phyloP scores from a whole-genome alignment of 225 moss, liverwort and hornwort species.

The Asterella californica region DNA sequence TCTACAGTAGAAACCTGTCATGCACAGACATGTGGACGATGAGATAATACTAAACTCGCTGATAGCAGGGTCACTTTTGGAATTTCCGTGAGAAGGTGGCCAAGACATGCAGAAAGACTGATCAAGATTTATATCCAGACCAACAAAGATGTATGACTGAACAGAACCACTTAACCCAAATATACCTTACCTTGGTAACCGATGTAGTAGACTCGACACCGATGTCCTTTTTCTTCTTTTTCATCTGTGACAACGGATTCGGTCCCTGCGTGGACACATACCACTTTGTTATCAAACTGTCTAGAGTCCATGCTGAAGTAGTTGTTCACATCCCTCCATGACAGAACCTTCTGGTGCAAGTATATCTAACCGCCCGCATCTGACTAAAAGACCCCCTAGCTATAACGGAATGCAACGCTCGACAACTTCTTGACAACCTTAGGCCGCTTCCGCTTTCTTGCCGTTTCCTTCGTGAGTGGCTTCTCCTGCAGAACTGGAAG shows the following conservation, averaged over 20 bases:
- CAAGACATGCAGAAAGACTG: neutral
- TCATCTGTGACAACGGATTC: constrained; percentile 45
- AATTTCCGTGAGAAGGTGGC: neutral
- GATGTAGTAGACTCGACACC: neutral
- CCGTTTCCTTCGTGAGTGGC: constrained; percentile 6
- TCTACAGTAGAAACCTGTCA: constrained; percentile 17
- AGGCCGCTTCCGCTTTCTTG: constrained; percentile 38
- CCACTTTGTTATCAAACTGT: neutral
- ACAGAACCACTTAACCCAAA: neutral
- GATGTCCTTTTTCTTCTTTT: constrained; percentile 28
- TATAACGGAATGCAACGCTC: neutral
- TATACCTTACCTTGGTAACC: neutral
- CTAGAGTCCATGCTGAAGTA: neutral
- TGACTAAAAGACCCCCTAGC: constrained; percentile 27
- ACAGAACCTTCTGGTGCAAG: neutral
- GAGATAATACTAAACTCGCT: too few species aligned
- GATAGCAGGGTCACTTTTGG: neutral
- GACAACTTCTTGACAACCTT: constrained; percentile 4
- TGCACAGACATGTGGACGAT: neutral
- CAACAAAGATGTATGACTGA: neutral
- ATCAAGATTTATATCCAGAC: neutral
- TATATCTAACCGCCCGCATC: too few species aligned
- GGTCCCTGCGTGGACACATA: constrained; percentile 30
- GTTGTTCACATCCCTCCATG: neutral
- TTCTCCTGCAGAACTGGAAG: constrained; percentile 3